These are phyloP conservation scores for Mycosphaerelloides madeirae DNA, from an alignment of 2,329 filamentous ascomycete genomes.

Conservation along the genomic window DNA sequence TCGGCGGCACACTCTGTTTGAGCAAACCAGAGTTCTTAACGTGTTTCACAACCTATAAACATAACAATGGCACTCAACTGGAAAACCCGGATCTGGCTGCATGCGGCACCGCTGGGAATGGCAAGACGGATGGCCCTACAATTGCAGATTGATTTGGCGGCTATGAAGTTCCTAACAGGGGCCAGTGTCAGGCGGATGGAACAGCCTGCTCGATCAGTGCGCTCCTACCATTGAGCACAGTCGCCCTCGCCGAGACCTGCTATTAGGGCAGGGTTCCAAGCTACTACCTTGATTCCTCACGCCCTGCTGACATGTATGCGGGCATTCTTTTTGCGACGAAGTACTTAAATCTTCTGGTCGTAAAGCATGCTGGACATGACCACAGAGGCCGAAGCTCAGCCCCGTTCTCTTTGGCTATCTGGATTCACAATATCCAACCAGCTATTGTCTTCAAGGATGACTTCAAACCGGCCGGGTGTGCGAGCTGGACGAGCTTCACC, in stretches of 20 bases:
- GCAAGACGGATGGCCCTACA: neutral
- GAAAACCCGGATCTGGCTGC: neutral
- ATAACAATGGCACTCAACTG: neutral
- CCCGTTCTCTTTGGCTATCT: neutral
- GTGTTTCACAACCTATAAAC: neutral
- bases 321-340: constrained; percentile 15
- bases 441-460: constrained; percentile 6
- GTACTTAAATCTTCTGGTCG: constrained; percentile 11
- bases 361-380: constrained; percentile 4
- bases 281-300: constrained; percentile 18
- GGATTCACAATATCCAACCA: constrained; percentile 7
- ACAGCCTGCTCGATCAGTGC: neutral
- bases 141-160: neutral
- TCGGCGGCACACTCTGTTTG: neutral
- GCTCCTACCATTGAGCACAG: neutral
- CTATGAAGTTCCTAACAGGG: neutral
- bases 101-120: neutral
- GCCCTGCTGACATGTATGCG: constrained; percentile 14
- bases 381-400: constrained; percentile 1
- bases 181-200: neutral
- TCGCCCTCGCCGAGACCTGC: neutral
- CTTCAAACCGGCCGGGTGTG: constrained; percentile 14
- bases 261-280: constrained; percentile 14
- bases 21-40: neutral
- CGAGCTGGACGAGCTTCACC: constrained; percentile 2